Base-by-base conservation (phyloP, 306 rosid genomes). In the Vachellia pachyceras region DNA sequence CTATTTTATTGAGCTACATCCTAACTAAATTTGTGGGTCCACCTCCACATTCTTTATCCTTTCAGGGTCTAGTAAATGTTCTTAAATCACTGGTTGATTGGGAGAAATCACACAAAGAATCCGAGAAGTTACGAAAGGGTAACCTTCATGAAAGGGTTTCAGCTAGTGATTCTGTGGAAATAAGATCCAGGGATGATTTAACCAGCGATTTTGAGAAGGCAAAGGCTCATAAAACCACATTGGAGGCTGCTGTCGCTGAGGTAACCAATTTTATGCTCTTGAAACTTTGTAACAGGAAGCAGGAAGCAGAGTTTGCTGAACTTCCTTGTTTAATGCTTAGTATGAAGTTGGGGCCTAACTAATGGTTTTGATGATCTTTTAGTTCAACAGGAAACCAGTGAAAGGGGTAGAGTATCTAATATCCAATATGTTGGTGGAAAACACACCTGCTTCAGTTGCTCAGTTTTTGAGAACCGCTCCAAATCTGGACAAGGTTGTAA, bases 11-110 rank as follows among this genome's bases (percentile, higher is more conserved):
- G 45, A 50, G 55, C 70, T 36, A 9, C 39, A 3, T 66, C 55
- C 45, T 66, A 29, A 23, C 63, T 83, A 14, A 69, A 54, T 69
- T 86, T 83, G 69, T 64, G 52, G 79, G 72, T 75, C 83, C 82
- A 77, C 82, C 76, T 63, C 23, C 61, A 23, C 75, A 84, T 80
- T 72, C 75, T 84, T 83, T 69, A 65, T 82, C 87, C 79, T 69
- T 64, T 72, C 82, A 96, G 99, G 97, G 98, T 75, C 99, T 96
- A 64, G 98, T 96, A 84, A 94, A 83, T 85, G 97, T 96, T 80
- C 94, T 96, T 68, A 96, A 94, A 88, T 96, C 99, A 82, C 87
- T 96, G 84, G 99, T 96, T 49, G 97, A 96, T 80, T 96, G 98
- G 99, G 98, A 96, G 80, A 90, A 84, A 85, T 88, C 92, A 12